Percentiles rank a stretch among this genome's conserved stretches.
Evolutionary conservation across 257 asterid genomes (phyloP).

Genomic region (Gentiana straminea): DNA sequence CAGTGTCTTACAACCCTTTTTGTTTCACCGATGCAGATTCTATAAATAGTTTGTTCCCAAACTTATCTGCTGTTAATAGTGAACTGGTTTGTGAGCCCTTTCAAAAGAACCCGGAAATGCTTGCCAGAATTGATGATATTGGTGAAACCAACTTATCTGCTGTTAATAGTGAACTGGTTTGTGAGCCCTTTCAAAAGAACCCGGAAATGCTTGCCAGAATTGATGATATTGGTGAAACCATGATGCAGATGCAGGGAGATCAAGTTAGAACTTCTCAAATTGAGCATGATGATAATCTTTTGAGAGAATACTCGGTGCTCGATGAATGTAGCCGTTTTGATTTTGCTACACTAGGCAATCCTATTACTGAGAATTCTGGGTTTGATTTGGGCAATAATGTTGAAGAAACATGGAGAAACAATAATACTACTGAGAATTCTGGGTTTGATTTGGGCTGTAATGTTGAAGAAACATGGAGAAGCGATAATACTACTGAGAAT

Average conservation of each 20-base stretch:
- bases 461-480: conserved; percentile 68
- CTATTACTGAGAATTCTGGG: conserved; percentile 16
- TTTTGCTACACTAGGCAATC: conserved; percentile 23
- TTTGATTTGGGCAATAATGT: conserved; percentile 29
- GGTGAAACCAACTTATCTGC: conserved; percentile 14
- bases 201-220: conserved; percentile 24
- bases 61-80: conserved; percentile 15
- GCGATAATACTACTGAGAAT: conserved; percentile 17
- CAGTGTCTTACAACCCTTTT: conserved; percentile 42
- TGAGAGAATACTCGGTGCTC: conserved; percentile 36
- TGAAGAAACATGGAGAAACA: conserved; percentile 55
- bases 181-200: conserved; percentile 15
- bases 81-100: conserved; percentile 12
- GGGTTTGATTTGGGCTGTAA: conserved; percentile 21
- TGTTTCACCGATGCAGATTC: conserved; percentile 20
- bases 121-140: conserved; percentile 24
- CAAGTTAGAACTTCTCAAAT: conserved; percentile 52
- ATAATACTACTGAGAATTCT: conserved; percentile 16
- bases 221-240: conserved; percentile 19
- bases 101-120: conserved; percentile 20
- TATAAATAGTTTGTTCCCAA: conserved; percentile 20
- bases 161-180: conserved; percentile 11
- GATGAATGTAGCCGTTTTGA: conserved; percentile 89
- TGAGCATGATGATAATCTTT: conserved; percentile 32
- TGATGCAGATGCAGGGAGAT: conserved; percentile 25